Base-by-base conservation (phyloP, 805 yeast species). In the Candida maesae region DNA sequence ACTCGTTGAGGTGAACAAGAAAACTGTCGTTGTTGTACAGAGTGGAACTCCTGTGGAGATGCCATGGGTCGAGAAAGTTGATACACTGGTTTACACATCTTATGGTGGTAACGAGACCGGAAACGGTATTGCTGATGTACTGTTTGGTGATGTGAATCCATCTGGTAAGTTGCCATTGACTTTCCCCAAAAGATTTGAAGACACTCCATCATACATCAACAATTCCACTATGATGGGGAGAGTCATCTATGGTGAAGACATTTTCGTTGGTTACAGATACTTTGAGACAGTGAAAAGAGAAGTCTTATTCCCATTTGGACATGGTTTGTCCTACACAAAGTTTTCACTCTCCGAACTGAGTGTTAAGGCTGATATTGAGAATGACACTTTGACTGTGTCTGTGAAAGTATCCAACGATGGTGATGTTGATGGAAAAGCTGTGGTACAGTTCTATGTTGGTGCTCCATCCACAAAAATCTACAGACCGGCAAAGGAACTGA, bases 211-310 rank as follows among this genome's bases (percentile, higher is more conserved):
- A 1, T 78, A 56, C 59, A 57, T 76, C 51, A 76, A 71, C 59
- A 76, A 65, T 62, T 64, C 65, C 29, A 65, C 79, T 12, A 71
- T 68, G 48, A 67, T 67, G 48, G 83, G 83, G 33, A 64, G 71
- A 42, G 76, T 71, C 18, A 52, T 73, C 38, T 81, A 80, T 49
- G 84, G 85, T 43, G 87, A 81, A 56, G 84, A 78, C 55, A 73
- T 80, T 31, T 79, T 66, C 53, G 76, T 80, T 38, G 86, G 85
- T 17, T 79, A 73, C 31, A 57, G 78, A 43, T 77, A 60, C 62
- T 81, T 74, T 60, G 84, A 80, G 49, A 59, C 20, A 71, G 76
- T 24, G 56, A 60, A 29, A 76, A 78, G 57, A 63, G 70, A 35
- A 78, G 83, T 40, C 38, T 52, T 13, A 20, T 49, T 34, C 65